These are phyloP conservation scores for Magnolia sinica DNA, from an alignment of 164 flowering plant species.

Conservation along the genomic window DNA sequence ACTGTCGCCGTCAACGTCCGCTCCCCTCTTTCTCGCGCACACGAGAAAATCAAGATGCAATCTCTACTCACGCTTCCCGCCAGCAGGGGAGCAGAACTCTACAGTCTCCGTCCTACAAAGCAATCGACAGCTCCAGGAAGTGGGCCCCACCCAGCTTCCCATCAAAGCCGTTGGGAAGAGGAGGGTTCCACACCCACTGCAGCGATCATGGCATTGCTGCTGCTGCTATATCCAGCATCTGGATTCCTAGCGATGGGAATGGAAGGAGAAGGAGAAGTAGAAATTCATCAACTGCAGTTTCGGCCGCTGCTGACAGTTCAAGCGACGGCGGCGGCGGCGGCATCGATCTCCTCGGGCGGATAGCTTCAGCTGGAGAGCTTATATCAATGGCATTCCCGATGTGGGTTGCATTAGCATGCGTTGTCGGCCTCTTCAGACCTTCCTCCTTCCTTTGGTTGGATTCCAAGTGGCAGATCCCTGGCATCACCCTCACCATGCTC, in stretches of 20 bases:
- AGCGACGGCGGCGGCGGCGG: neutral
- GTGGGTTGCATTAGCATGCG: constrained; percentile 79
- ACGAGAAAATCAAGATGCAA: neutral
- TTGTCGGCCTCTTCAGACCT: constrained; percentile 58
- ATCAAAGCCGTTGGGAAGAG: neutral
- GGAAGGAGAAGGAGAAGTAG: neutral
- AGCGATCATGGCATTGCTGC: neutral
- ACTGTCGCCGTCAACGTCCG: neutral
- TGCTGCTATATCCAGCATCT: neutral
- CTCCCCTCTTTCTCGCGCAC: neutral
- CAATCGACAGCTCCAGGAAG: neutral
- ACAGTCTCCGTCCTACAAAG: neutral
- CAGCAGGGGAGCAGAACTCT: neutral
- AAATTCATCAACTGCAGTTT: neutral
- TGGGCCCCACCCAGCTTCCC: neutral
- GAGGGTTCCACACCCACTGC: neutral
- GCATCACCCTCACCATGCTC: constrained; percentile 73
- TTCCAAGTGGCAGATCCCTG: constrained; percentile 51
- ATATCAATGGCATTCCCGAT: constrained; percentile 69
- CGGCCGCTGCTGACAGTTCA: neutral
- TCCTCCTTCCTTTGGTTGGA: constrained; percentile 56
- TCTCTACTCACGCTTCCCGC: neutral
- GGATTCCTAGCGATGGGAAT: neutral
- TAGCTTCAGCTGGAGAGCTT: constrained; percentile 31
- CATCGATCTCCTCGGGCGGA: neutral